Conservation (phyloP, 2,329 filamentous ascomycete genomes). For the Cladosporium oxysporum region DNA sequence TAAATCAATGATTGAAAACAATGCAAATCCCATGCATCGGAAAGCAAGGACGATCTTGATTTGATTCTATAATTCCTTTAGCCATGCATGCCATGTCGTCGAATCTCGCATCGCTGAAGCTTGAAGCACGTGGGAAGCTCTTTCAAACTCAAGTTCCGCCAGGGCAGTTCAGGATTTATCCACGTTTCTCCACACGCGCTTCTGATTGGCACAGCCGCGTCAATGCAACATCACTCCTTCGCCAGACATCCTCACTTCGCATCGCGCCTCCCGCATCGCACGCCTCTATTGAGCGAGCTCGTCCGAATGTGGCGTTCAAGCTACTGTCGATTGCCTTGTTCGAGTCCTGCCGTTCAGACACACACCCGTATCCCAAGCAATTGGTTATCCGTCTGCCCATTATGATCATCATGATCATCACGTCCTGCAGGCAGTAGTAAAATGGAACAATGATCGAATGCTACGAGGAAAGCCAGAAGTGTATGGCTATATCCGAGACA, state of each 20-base stretch:
- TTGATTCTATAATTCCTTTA: background rate
- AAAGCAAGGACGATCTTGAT: background rate
- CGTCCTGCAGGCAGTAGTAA: background rate
- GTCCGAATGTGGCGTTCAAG: constrained; percentile 4
- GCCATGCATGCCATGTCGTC: background rate
- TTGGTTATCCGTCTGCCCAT: background rate
- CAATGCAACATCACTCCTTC: constrained; percentile 8
- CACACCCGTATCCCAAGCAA: background rate
- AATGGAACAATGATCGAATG: too few species aligned
- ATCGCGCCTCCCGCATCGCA: background rate
- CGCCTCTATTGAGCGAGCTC: background rate
- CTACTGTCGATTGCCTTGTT: background rate
- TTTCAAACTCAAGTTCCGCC: background rate
- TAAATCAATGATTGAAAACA: background rate
- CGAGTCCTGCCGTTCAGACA: background rate
- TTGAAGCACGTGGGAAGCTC: background rate
- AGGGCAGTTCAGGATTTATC: background rate
- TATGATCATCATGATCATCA: background rate
- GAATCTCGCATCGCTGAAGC: background rate
- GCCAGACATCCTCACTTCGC: background rate
- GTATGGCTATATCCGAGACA: background rate
- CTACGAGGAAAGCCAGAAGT: too few species aligned
- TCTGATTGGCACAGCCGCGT: background rate
- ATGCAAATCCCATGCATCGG: background rate
- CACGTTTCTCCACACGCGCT: background rate